Evolutionary conservation across 163 green algal genomes (phyloP), one percentile per base, ranked within the genome.

Genomic region (Scenedesmus sp.): DNA sequence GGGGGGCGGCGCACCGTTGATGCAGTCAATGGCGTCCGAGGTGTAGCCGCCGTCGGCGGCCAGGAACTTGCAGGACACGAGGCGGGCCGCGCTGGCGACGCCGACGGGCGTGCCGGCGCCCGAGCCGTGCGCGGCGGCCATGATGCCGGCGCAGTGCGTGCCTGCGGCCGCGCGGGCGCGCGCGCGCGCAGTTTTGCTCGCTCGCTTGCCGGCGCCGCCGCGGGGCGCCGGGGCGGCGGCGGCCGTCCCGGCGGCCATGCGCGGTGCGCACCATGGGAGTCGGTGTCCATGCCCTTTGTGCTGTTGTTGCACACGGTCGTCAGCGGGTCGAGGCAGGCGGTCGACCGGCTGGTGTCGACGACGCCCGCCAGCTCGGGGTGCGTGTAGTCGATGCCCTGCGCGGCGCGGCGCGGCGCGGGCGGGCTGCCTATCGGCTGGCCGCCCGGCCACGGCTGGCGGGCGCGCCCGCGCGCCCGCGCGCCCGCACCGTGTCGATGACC

Each of bases 51-150:
- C 58, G 20, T 34, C n/a, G 22, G 7, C 20, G 9, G 20, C 58
- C n/a, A 66, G 20, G 24, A 66, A 66, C n/a, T 66, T 66, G n/a
- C 58, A 66, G 58, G 58, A 66, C 13, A 63, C 14, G 11, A 63
- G 54, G 24, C 33, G 29, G 54, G 13, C 54, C 33, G 54, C 29
- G 0, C 24, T 63, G 13, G 54, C 17, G 17, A 63, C 54, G 33
- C 54, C 54, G 17, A 63, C 13, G 0, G 54, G 54, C 1, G 54
- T 63, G 13, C 54, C 54, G 0, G 13, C 29, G 17, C 54, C 54
- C 29, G 14, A 28, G 17, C 17, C 33, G 54, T 63, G 54, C 1
- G 11, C 24, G 14, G 54, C 54, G 13, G 54, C 54, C 54, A 63
- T 63, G 54, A 63, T 63, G 17, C 54, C 54, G 17, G 54, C 54